Conservation (phyloP, 2,329 filamentous ascomycete genomes). For the Cladorrhinum sp. region DNA sequence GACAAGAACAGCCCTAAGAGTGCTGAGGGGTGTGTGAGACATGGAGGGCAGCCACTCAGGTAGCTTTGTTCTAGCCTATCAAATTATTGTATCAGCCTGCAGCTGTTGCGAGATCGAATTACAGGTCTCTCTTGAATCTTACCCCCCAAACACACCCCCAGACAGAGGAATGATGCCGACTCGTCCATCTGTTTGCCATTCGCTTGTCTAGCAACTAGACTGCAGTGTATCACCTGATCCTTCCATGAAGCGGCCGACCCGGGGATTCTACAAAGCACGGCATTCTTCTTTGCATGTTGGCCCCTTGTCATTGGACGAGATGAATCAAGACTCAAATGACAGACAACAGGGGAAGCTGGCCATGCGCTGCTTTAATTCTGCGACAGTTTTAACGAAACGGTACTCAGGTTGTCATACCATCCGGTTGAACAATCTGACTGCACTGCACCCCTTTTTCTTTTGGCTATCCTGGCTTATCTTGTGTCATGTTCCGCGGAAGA, state of each 20-base stretch:
- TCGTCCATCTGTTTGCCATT: background rate
- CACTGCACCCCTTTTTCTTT: too few relatives aligned
- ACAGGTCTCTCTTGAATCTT: too few relatives aligned
- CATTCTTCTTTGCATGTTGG: background rate
- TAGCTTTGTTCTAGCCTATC: too few relatives aligned
- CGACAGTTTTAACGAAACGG: background rate
- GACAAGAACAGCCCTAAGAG: too few relatives aligned
- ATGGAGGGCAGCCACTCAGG: too few relatives aligned
- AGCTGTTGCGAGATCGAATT: background rate
- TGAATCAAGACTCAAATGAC: background rate
- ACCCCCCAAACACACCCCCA: too few relatives aligned
- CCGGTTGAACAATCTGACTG: background rate
- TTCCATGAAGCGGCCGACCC: background rate
- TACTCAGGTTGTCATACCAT: background rate
- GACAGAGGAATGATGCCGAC: conserved; percentile 1
- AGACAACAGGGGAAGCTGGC: background rate
- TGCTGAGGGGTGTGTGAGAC: too few relatives aligned
- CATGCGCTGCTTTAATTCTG: background rate
- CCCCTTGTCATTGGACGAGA: background rate
- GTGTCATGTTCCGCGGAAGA: background rate
- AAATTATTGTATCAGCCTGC: too few relatives aligned
- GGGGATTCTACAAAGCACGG: background rate
- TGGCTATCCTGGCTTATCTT: background rate
- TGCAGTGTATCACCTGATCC: background rate
- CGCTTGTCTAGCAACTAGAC: background rate